Evolutionary conservation across 1,284 basidiomycete genomes (phyloP).

Genomic region (Pseudozyma pruni): DNA sequence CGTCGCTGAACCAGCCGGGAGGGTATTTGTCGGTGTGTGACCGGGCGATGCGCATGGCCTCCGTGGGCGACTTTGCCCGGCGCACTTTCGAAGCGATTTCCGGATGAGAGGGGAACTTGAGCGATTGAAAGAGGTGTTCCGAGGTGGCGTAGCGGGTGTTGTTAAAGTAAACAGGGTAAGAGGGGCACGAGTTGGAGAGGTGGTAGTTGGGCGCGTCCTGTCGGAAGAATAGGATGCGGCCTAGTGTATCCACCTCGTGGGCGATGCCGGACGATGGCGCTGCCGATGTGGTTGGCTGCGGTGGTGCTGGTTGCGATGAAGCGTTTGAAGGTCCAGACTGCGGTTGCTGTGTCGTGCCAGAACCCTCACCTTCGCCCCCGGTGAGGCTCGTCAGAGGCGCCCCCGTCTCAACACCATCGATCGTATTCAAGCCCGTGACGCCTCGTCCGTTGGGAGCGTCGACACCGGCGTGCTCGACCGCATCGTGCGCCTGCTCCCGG

Average conservation of each 20-base stretch:
- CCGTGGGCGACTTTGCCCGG: conserved; percentile 39
- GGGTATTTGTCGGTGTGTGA: conserved; percentile 34
- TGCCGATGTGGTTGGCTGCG: neutral
- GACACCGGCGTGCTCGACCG: neutral
- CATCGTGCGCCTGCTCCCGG: neutral
- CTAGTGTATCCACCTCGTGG: neutral
- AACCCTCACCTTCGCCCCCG: neutral
- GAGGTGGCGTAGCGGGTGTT: conserved; percentile 49
- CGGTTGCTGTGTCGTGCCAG: too few species aligned
- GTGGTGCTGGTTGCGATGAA: neutral
- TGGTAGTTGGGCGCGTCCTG: conserved; percentile 48
- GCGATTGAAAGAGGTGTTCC: conserved; percentile 58
- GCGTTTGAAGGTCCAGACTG: too few species aligned
- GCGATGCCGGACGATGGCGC: too few species aligned
- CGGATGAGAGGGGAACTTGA: conserved; percentile 53
- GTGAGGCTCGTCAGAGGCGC: conserved; percentile 3
- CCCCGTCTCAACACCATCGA: conserved; percentile 12
- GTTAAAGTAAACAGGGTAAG: conserved; percentile 44
- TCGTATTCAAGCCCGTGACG: neutral
- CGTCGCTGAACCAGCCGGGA: conserved; percentile 52
- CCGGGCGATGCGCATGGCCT: conserved; percentile 51
- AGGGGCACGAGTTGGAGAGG: conserved; percentile 48
- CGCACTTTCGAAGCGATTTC: conserved; percentile 55
- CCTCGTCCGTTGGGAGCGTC: neutral
- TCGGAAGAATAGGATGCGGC: conserved; percentile 36